Percentiles rank a stretch among this genome's conserved stretches.
These are phyloP conservation scores for Amauroascus niger DNA, from an alignment of 2,329 filamentous ascomycete species.

Conservation along the genomic window DNA sequence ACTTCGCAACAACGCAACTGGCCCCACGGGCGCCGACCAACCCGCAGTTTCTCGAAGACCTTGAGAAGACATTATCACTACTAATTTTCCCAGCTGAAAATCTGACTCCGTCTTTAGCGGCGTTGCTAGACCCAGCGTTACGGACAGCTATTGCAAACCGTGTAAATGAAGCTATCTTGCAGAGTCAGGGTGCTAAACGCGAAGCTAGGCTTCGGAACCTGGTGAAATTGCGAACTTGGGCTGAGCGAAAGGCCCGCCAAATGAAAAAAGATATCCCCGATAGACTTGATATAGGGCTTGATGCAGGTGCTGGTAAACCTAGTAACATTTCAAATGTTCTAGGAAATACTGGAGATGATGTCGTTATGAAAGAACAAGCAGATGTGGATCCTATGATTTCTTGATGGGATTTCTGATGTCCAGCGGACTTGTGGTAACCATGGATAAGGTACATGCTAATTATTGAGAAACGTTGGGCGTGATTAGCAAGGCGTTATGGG, in stretches of 20 bases:
- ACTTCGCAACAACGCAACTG: constrained; percentile 79
- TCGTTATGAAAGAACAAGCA: constrained; percentile 35
- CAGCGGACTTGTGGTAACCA: neutral
- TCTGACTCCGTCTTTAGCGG: constrained; percentile 63
- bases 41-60: constrained; percentile 68
- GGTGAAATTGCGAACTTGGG: constrained; percentile 74
- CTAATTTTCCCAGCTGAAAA: constrained; percentile 78
- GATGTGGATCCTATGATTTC: constrained; percentile 33
- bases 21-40: constrained; percentile 78
- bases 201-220: constrained; percentile 76
- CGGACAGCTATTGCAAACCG: constrained; percentile 72
- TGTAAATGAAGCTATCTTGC: constrained; percentile 82
- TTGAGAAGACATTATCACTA: constrained; percentile 88
- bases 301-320: constrained; percentile 25
- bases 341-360: constrained; percentile 28
- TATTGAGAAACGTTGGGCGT: neutral
- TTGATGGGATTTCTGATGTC: neutral
- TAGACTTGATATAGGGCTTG: constrained; percentile 38
- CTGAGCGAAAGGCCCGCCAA: constrained; percentile 51
- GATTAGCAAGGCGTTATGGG: constrained; percentile 1
- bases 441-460: neutral
- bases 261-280: constrained; percentile 40
- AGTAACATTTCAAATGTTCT: constrained; percentile 16
- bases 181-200: constrained; percentile 59
- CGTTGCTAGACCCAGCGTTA: constrained; percentile 67